Evolutionary conservation across 2,329 filamentous ascomycete species (phyloP).

Genomic region (Celoporthe dispersa): DNA sequence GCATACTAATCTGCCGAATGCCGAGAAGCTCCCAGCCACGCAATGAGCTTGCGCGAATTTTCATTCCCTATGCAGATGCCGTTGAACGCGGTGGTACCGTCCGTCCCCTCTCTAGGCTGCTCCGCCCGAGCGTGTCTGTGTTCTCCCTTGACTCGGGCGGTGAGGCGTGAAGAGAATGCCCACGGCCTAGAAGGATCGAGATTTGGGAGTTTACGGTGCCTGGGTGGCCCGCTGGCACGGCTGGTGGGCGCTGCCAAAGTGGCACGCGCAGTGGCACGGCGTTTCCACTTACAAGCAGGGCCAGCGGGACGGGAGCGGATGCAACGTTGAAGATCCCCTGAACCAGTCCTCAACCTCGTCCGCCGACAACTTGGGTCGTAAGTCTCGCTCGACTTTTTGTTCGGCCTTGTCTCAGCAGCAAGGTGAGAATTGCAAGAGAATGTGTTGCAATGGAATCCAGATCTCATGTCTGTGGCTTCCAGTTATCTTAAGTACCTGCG

Average conservation of each 20-base stretch:
- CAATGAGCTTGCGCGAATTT: neutral
- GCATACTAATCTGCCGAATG: neutral
- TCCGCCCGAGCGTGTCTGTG: neutral
- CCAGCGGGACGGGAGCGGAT: conserved; percentile 5
- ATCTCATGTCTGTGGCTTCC: no score
- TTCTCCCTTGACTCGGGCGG: neutral
- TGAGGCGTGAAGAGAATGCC: neutral
- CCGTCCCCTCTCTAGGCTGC: neutral
- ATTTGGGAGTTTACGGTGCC: neutral
- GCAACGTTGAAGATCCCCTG: neutral
- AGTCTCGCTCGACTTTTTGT: neutral
- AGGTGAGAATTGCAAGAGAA: neutral
- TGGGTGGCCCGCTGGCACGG: neutral
- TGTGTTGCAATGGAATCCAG: neutral
- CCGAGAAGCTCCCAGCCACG: neutral
- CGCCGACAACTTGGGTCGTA: neutral
- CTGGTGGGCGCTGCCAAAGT: neutral
- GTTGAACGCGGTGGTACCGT: neutral
- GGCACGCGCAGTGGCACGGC: neutral
- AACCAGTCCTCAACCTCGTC: neutral
- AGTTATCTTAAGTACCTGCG: no score
- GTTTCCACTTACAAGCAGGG: neutral
- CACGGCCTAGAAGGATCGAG: neutral
- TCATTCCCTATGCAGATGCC: neutral
- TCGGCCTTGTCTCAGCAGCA: neutral